Evolutionary conservation across 2,329 filamentous ascomycete species (phyloP), one percentile per base, ranked within the genome.

Genomic region (Pseudogymnoascus sp.): DNA sequence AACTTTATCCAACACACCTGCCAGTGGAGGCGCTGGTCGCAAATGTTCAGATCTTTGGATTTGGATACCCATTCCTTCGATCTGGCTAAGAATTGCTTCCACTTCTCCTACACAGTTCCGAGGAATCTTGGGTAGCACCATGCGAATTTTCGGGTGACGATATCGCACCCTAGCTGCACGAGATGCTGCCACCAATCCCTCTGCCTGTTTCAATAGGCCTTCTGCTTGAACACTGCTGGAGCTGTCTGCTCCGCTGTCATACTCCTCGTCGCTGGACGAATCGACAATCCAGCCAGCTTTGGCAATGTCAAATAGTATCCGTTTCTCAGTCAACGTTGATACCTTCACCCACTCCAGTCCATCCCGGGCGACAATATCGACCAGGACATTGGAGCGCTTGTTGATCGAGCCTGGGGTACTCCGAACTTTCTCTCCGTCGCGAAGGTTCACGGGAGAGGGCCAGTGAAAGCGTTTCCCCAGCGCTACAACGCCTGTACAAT

Each of bases 271-370:
- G 16, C 76, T 77, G 36, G 75, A 78, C 63, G 77, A 78, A 48
- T 73, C 74, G 11, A 67, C 74, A 68, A 85, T 82, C 81, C 85
- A 88, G 10, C 87, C 86, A 65, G 86, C 81, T 72, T 89, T 88
- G 3, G 88, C 87, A 67, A 90, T 80, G 68, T 90, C 87, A 71
- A 87, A 87, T 16, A 89, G 74, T 31, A 90, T 75, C 62, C 86
- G 79, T 65, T 80, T 84, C 67, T 88, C 83, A 0, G 84, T 87
- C 23, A 88, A 77, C 4, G 85, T 87, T 4, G 85, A 88, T 1
- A 90, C 82, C 72, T 89, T 89, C 63, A 87, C 81, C 88, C 87
- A 90, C 69, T 85, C 80, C 64, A 80, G 75, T 10, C 87, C 87
- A 71, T 84, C 80, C 64, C 84, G 78, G 1, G 84, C 80, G 25